phyloP scores from a whole-genome alignment of 345 rosid species.

The Brassica napus region DNA sequence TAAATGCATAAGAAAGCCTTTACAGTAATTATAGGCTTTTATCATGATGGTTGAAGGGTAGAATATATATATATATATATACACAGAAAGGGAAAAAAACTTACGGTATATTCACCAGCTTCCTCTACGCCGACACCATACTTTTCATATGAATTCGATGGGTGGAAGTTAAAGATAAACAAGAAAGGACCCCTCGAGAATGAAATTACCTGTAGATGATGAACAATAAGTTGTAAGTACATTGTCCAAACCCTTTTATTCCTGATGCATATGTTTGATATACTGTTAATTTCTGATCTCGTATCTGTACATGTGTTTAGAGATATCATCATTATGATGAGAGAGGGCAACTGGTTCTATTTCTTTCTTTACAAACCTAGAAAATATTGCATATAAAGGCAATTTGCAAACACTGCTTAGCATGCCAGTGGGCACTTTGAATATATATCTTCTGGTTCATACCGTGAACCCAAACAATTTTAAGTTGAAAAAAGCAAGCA shows the following conservation, averaged over 20 bases:
- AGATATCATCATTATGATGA: background rate
- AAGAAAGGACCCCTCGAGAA: constrained; percentile 84
- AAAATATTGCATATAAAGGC: constrained; percentile 13
- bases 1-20: constrained; percentile 5
- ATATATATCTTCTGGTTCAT: background rate
- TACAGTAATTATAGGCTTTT: background rate
- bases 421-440: constrained; percentile 15
- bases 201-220: constrained; percentile 67
- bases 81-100: constrained; percentile 21
- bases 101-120: constrained; percentile 95
- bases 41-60: background rate
- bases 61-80: too few relatives aligned
- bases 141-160: constrained; percentile 58
- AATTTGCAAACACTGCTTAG: background rate
- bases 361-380: background rate
- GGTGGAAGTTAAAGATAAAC: constrained; percentile 90
- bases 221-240: constrained; percentile 17
- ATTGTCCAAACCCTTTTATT: background rate
- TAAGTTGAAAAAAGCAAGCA: background rate
- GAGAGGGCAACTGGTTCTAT: background rate
- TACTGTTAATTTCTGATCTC: constrained; percentile 16
- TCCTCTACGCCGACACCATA: constrained; percentile 81
- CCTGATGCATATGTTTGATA: background rate
- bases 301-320: constrained; percentile 8
- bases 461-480: background rate